These are phyloP conservation scores for Camptophora hylomeconis DNA, from an alignment of 2,329 filamentous ascomycete species.

Conservation along the genomic window DNA sequence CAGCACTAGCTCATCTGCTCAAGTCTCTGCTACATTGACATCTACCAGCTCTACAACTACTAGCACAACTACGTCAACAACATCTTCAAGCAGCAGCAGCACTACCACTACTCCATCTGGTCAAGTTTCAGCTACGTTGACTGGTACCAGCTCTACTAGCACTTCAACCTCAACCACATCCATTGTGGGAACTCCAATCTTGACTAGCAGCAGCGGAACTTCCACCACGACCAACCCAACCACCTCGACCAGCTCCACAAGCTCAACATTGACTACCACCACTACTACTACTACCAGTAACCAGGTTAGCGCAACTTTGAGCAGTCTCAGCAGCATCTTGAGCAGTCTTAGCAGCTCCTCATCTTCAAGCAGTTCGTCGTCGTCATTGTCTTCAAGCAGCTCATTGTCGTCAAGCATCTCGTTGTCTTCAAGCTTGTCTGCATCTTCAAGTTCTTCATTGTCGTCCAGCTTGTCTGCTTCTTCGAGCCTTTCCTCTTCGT, in stretches of 20 bases:
- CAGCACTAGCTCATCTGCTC: too few relatives aligned
- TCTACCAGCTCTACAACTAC: slow-evolving; percentile 1
- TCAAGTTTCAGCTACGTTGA: slow-evolving; percentile 4
- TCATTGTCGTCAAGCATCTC: slow-evolving; percentile 1
- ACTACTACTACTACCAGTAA: slow-evolving; percentile 1
- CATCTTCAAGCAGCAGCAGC: too few relatives aligned
- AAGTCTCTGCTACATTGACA: slow-evolving; percentile 4
- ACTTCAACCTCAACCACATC: neutral
- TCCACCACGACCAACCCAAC: slow-evolving; percentile 1
- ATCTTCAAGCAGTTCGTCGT: too few relatives aligned
- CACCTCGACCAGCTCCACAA: slow-evolving; percentile 3
- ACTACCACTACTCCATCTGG: too few relatives aligned
- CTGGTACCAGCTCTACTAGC: slow-evolving; percentile 3
- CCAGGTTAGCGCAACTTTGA: slow-evolving; percentile 2
- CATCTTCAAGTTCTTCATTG: too few relatives aligned
- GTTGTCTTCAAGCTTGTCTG: neutral
- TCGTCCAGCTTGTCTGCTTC: too few relatives aligned
- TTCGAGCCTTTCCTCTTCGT: too few relatives aligned
- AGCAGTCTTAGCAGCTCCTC: neutral
- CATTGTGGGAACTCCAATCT: too few relatives aligned
- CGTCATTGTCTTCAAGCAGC: slow-evolving; percentile 1
- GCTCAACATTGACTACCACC: slow-evolving; percentile 1
- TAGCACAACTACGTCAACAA: neutral
- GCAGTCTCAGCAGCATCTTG: too few relatives aligned
- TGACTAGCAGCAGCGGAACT: slow-evolving; percentile 1